Base-by-base conservation (phyloP, 192 early-diverging fungal genomes). In the Coemansia sp. region DNA sequence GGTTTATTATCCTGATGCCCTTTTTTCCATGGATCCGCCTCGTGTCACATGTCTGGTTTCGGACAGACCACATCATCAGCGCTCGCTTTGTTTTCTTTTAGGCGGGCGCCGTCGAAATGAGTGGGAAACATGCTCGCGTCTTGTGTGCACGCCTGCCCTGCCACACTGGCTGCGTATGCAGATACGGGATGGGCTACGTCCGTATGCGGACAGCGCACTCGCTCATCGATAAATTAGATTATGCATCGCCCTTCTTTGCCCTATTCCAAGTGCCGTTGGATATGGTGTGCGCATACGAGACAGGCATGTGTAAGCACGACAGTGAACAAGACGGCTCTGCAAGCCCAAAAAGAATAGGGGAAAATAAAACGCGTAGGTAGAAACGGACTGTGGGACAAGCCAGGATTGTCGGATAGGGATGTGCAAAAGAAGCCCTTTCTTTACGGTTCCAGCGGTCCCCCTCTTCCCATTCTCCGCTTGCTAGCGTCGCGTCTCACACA, bases 21-120 rank as follows among this genome's bases (percentile, higher is more conserved):
- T 42, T 42, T 42, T 10, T 42, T 3, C 39, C 39, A 42, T 42
- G 39, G 51, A 29, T 29, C 51, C 28, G 51, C 51, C 51, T 53
- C 51, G 51, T 30, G 51, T 53, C 51, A 53, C 51, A 53, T 53
- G 51, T 29, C 29, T n/a, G 25, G 28, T 53, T 53, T 53, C 51
- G 25, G 51, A n/a, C 24, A 53, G 51, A 30, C 28, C 13, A 29
- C 25, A 53, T 53, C 24, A 53, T n/a, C 28, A 24, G 14, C 25
- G 51, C 24, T 53, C 27, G 25, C 27, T 14, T 18, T 18, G 4
- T 30, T 29, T 53, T 28, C 28, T 53, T n/a, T n/a, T n/a, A n/a
- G 25, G 30, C 4, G 30, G 30, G 30, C 3, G 4, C 8, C 30
- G 30, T 32, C 3, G 8, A 32, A 32, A 32, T 32, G 30, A 6